Conservation (phyloP, 768 basidiomycete genomes). For the Pleurotus platypus region DNA sequence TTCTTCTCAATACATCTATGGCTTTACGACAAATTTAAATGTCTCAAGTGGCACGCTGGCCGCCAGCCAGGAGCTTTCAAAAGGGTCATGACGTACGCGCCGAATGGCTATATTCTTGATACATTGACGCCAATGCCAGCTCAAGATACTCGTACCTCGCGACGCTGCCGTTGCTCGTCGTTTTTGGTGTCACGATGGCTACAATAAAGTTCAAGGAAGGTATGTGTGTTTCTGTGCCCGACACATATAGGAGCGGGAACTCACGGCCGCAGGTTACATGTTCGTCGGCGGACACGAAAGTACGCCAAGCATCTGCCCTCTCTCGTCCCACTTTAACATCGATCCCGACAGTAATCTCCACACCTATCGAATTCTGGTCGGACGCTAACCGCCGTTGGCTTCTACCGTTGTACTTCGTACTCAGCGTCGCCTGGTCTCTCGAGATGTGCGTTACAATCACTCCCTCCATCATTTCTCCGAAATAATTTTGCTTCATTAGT, state of each 20-base stretch:
- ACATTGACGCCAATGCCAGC: background rate
- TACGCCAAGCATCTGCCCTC: slow-evolving; percentile 15
- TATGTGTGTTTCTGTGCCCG: slow-evolving; percentile 14
- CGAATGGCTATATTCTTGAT: background rate
- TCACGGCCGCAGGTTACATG: slow-evolving; percentile 32
- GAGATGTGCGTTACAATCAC: slow-evolving; percentile 55
- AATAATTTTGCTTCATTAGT: slow-evolving; percentile 28
- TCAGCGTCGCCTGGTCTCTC: slow-evolving; percentile 73
- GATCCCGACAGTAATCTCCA: slow-evolving; percentile 45
- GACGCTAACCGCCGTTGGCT: slow-evolving; percentile 46
- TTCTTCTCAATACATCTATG: slow-evolving; percentile 77
- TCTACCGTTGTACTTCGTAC: slow-evolving; percentile 65
- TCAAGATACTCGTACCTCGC: slow-evolving; percentile 75
- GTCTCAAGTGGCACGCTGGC: slow-evolving; percentile 71
- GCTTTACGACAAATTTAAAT: slow-evolving; percentile 74
- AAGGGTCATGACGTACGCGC: slow-evolving; percentile 74
- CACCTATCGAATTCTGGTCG: slow-evolving; percentile 52
- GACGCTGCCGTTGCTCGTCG: slow-evolving; percentile 60
- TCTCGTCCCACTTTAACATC: slow-evolving; percentile 12
- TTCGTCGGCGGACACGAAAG: slow-evolving; percentile 29
- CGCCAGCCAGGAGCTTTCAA: slow-evolving; percentile 84
- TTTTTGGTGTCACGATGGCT: slow-evolving; percentile 61
- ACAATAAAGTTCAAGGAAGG: slow-evolving; percentile 74
- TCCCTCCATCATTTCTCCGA: slow-evolving; percentile 1
- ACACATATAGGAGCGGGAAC: too few relatives aligned